Base-by-base conservation (phyloP, 2,329 filamentous ascomycete genomes). In the Aspergillus tamarii region DNA sequence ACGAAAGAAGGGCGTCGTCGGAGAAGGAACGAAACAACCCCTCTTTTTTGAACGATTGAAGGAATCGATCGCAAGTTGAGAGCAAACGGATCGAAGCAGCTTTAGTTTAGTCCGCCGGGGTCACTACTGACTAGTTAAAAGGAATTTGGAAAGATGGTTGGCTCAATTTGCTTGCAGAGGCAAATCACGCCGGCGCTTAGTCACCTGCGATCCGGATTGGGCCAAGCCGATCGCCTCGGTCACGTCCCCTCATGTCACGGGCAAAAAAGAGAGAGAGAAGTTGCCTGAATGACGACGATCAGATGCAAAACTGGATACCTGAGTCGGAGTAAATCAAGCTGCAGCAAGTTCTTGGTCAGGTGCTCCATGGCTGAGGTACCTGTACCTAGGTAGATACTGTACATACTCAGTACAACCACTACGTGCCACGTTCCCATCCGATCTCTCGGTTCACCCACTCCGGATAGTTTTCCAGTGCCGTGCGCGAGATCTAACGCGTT, bases 31-130 rank as follows among this genome's bases (percentile, higher is more conserved):
- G 39, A 45, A 52, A 12, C 19, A 41, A 46, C 62, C 62, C 62
- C 58, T 61, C 58, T 61, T 63, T 63, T 59, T 52, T 48, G n/a
- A 34, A 56, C 26, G 41, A 57, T 41, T 57, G 56, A 56, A 41
- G 61, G 52, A 39, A 34, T 48, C 50, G 32, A 57, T 50, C 43
- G 56, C 5, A 36, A 52, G 21, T 12, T 11, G 54, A 26, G 45
- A 19, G 26, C 6, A 30, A 23, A 59, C 32, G 34, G 36, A 53
- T 26, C 26, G 56, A 39, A 21, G 52, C 39, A 63, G 45, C 26
- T 57, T 48, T 48, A 41, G 36, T 21, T 61, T 61, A 56, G 59
- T 34, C 59, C 36, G 28, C 43, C n/a, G 43, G 43, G 45, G 32
- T 32, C 11, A 26, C 45, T 50, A 59, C 14, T 59, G n/a, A 23